Evolutionary conservation across 305 asterid genomes (phyloP), one percentile per base, ranked within the genome.

Genomic region (Fraxinus xanthoxyloides): DNA sequence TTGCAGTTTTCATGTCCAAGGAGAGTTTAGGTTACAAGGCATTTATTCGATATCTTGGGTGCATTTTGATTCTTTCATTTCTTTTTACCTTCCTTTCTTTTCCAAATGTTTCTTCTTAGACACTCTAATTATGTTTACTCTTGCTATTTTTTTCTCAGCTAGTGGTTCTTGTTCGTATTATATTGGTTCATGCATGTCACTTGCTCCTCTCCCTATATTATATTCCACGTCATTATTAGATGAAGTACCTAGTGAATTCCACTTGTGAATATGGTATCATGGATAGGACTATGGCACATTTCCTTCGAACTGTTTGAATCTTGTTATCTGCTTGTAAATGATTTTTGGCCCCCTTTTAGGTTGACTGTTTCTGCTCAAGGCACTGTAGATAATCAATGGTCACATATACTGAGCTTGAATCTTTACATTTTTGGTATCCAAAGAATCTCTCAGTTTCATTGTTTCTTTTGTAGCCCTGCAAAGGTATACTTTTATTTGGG

Each of bases 381-480:
- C 75, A 61, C 17, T 72, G 54, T 73, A 35, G 81, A 79, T 79
- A 30, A 40, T 76, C 63, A 77, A 38, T 23, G 17, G 28, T 32
- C 79, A 48, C 61, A 73, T 67, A 75, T 79, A 0, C 19, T 15
- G 3, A 34, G 59, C 46, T 32, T 82, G 65, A 56, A 76, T 84
- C 36, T 63, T 43, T 51, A 70, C 31, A 21, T 7, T 72, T 48
- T 77, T 28, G 51, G 75, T 46, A 40, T 74, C 76, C 9, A 10
- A 77, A 65, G 32, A 75, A 81, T 73, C 80, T 85, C 65, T 69
- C n/a, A 34, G 21, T 54, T 32, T 35, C 35, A 15, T 30, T 54
- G 59, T 46, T 46, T 31, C 34, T 63, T 80, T 77, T 86, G 83
- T 85, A 70, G 75, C 75, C 75, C 43, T 70, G 75, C 75, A 70